Evolutionary conservation across 257 asterid genomes (phyloP), one percentile per base, ranked within the genome.

Genomic region (Ballota nigra): DNA sequence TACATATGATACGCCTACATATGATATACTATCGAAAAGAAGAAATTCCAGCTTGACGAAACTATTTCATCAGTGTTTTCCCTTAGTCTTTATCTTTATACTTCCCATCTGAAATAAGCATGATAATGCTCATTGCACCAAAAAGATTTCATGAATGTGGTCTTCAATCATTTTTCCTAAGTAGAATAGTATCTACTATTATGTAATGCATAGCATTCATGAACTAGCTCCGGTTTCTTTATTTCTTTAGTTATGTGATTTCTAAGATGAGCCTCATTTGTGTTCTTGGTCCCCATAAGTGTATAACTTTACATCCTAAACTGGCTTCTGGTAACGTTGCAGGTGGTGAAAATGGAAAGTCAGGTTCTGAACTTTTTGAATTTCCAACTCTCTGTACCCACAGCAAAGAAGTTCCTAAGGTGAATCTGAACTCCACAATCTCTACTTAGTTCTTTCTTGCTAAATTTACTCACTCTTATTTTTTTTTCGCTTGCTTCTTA

Each of bases 351-450:
- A 74, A 88, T 88, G 96, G 99, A 95, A 83, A 87, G 90, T 71
- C 73, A 73, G 2, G 85, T 92, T 71, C 82, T 95, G 73, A 95
- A 87, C 80, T 60, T 52, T 62, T 61, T 92, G 89, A 86, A 79
- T 58, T 95, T 92, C 81, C 97, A 83, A 70, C 71, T 95, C 62
- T 85, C 96, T 56, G 83, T 82, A 73, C 99, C 99, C 31, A 95
- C 97, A 53, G 80, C 92, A 7, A 92, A 95, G 80, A 95, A 87
- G 81, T 92, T 95, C 89, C 99, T 95, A 7, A 90, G 99, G 99
- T 34, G 15, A 41, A 31, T 13, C 24, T 28, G 8, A 4, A 72
- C 26, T 64, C 60, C 8, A 10, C 41, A 23, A 29, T 76, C 60
- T 43, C 60, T 29, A 10, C 49, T 23, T 23, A 18, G 51, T 68